A percentile compares a stretch with the other conserved stretches of the same genome.
Conservation (phyloP, 176 grass and related monocot species). For the Cenchrus purpureus region DNA sequence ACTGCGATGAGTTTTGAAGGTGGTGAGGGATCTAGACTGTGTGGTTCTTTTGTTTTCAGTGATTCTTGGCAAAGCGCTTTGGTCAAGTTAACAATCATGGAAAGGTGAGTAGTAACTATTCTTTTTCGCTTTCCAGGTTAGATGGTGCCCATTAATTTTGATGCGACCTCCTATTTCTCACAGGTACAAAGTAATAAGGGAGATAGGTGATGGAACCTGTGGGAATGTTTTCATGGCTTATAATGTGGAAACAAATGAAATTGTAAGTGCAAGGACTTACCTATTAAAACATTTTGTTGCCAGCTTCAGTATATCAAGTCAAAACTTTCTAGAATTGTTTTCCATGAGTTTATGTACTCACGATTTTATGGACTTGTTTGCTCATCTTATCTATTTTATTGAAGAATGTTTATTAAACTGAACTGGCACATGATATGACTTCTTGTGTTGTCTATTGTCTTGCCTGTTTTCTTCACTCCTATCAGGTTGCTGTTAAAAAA, state of each 20-base stretch:
- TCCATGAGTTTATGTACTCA: neutral
- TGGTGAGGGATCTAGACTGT: constrained; percentile 11
- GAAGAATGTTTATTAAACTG: constrained; percentile 18
- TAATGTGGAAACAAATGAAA: constrained; percentile 79
- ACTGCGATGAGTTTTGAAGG: constrained; percentile 25
- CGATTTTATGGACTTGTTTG: neutral
- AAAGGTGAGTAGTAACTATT: constrained; percentile 40
- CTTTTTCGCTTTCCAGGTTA: neutral
- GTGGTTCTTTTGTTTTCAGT: constrained; percentile 49
- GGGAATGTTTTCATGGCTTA: constrained; percentile 88
- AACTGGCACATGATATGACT: neutral
- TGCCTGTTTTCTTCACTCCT: neutral
- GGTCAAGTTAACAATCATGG: constrained; percentile 48
- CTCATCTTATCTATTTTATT: neutral
- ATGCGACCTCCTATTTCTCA: neutral
- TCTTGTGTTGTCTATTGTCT: neutral
- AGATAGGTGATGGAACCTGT: constrained; percentile 94
- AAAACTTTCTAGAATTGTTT: neutral
- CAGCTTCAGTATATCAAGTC: neutral
- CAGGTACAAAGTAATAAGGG: constrained; percentile 79
- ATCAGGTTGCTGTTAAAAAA: constrained; percentile 95
- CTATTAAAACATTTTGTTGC: neutral
- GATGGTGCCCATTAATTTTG: neutral
- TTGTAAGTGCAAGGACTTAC: constrained; percentile 52
- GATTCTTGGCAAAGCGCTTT: constrained; percentile 30